Base-by-base conservation (phyloP, 1,284 basidiomycete genomes). In the Ganoderma leucocontextum region DNA sequence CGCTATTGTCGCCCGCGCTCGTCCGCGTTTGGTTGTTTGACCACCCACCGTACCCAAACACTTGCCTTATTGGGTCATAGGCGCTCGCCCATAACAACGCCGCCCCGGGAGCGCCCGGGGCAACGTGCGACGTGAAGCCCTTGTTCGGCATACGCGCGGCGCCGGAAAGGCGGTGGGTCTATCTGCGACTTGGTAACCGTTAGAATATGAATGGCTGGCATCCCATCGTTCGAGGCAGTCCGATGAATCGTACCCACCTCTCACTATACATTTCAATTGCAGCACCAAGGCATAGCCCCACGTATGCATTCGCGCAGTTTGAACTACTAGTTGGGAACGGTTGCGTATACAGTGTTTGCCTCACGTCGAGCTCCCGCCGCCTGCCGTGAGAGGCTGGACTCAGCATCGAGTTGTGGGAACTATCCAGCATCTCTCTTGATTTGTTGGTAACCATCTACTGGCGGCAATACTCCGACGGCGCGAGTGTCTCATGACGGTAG, bases 21-120 rank as follows among this genome's bases (percentile, higher is more conserved):
- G 55, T 38, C 35, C 44, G 2, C n/a, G 41, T 41, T 15, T 19
- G 64, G 13, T 17, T 65, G 59, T 65, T 65, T 65, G 64, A 60
- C 58, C 25, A 22, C 35, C 52, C 3, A 0, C n/a, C 29, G 10
- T 12, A 35, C 6, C 49, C 65, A 66, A 66, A 66, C 52, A 66
- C 39, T 53, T 53, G 39, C 65, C 60, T 47, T 36, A 62, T 62
- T n/a, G 17, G 60, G 52, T 2, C 7, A 5, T 55, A 36, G 15
- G 41, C 60, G 65, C 60, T 29, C 58, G 22, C 17, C 0, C 10
- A 17, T 8, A 35, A 55, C 58, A 38, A 39, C 35, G 19, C 22
- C 25, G 22, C 47, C 47, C 4, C 47, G 13, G 22, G 25, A 35
- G 33, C 33, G 53, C 29, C 9, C 33, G 33, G 6, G 36, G n/a